Evolutionary conservation across 2,329 filamentous ascomycete genomes (phyloP), one percentile per base, ranked within the genome.

Genomic region (Drechslerella coelobrocha): DNA sequence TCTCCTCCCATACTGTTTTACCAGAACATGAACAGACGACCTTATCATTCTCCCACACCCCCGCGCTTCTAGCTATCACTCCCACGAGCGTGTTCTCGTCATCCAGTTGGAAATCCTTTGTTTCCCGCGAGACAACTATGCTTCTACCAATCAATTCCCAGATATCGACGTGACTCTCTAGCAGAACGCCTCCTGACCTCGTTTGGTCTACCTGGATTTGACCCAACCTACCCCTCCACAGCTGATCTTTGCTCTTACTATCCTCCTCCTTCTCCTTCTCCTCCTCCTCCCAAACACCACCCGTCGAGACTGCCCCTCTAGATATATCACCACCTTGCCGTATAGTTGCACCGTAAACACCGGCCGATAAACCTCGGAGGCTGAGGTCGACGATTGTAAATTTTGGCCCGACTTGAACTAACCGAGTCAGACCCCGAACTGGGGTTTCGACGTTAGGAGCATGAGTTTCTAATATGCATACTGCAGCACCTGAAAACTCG

Each of bases 31-130:
- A 96, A 79, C 94, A 99, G 17, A 99, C 93, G 48, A 90, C 96
- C 84, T 97, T 99, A 78, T 97, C 91, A 76, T 99, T 96, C 79
- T 97, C 93, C 94, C 94, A 99, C 72, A 96, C 89, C n/a, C 94
- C 94, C 14, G 94, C 93, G 79, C 92, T 97, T 77, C 94, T 84
- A 52, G 94, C 94, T 80, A 99, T 91, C 55, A 99, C 92, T 7
- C 94, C 94, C 1, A 96, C 90, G 54, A 97, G 82, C 19, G 92
- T 96, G 78, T 95, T 86, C 61, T 87, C 84, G 27, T 56, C 48
- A 19, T 71, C 23, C 51, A 61, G 45, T 17, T 65, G 31, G 37
- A 87, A 84, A 65, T 82, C 81, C 74, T 87, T 85, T 66, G 85
- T 81, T 79, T 87, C 83, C 72, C 78, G 87, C 47, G 91, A 89